These are phyloP conservation scores for Aspergillus phoenicis DNA, from an alignment of 2,329 filamentous ascomycete species.

Conservation along the genomic window DNA sequence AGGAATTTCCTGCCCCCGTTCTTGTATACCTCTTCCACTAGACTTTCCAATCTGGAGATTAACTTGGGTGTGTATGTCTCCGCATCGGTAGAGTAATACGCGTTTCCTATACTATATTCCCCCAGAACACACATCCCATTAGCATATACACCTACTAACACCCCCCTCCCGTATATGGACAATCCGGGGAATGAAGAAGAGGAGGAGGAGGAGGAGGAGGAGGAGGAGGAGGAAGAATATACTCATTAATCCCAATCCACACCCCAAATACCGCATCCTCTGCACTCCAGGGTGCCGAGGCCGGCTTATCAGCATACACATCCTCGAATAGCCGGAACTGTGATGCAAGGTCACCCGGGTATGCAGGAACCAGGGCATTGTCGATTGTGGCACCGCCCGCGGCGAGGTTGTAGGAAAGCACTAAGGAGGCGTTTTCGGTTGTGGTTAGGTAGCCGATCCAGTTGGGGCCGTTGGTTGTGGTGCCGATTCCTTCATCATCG, in stretches of 20 bases:
- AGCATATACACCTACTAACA: too few species aligned
- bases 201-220: not conserved
- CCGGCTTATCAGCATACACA: constrained; percentile 39
- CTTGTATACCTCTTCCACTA: constrained; percentile 53
- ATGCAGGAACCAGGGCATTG: constrained; percentile 55
- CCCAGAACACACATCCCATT: too few species aligned
- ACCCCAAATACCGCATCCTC: constrained; percentile 33
- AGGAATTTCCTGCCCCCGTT: constrained; percentile 61
- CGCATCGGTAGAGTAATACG: constrained; percentile 33
- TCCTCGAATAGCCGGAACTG: constrained; percentile 50
- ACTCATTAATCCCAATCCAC: constrained; percentile 42
- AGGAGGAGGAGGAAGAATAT: not conserved
- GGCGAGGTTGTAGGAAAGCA: constrained; percentile 58
- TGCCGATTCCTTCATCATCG: constrained; percentile 48
- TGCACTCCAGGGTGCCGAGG: constrained; percentile 29
- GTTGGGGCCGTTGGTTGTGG: constrained; percentile 54
- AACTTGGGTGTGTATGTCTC: constrained; percentile 39
- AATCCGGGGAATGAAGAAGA: too few species aligned
- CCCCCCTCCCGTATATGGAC: too few species aligned
- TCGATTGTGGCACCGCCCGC: constrained; percentile 59
- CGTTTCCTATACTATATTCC: constrained; percentile 27
- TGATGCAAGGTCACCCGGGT: constrained; percentile 53
- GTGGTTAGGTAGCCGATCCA: constrained; percentile 56
- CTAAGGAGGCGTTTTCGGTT: constrained; percentile 50
- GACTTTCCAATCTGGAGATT: constrained; percentile 48